A percentile compares a stretch with the other conserved stretches of the same genome.
These are phyloP conservation scores for Leptographium radiaticola DNA, from an alignment of 2,329 filamentous ascomycete species.

Conservation along the genomic window DNA sequence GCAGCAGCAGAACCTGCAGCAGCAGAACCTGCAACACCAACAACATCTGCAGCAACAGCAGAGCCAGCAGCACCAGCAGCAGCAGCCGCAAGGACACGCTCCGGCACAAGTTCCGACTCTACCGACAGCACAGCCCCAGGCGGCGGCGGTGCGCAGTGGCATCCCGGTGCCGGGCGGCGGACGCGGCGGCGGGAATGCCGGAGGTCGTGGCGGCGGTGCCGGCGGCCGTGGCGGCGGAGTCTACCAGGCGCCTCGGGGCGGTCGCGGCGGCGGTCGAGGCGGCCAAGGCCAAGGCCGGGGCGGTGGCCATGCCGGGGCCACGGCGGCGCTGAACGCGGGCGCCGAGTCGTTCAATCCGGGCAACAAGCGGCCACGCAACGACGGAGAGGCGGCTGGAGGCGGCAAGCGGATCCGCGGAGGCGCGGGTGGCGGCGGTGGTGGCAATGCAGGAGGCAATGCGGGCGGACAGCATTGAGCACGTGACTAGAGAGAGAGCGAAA, in stretches of 20 bases:
- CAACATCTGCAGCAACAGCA: conserved; percentile 1
- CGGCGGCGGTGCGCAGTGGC: conserved; percentile 6
- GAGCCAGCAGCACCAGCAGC: conserved; percentile 1
- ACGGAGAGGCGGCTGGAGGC: conserved; percentile 21
- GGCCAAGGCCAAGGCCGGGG: conserved; percentile 12
- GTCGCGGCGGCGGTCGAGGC: conserved; percentile 14
- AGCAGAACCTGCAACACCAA: not conserved
- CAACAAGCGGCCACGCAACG: conserved; percentile 41
- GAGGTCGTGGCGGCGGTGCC: conserved; percentile 6
- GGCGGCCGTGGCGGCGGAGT: conserved; percentile 14
- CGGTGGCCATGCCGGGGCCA: conserved; percentile 17
- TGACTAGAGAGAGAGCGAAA: not conserved
- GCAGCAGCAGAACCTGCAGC: conserved; percentile 3
- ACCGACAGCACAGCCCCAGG: conserved; percentile 3
- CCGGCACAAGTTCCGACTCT: not conserved
- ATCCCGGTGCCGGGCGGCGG: conserved; percentile 13
- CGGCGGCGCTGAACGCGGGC: conserved; percentile 30
- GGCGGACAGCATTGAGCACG: not conserved
- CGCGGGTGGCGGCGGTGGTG: conserved; percentile 8
- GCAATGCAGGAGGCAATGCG: too few relatives aligned
- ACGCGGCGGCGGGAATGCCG: conserved; percentile 10
- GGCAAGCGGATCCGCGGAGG: conserved; percentile 26
- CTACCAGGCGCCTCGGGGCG: conserved; percentile 16
- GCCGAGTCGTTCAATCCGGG: conserved; percentile 24
- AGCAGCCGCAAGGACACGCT: not conserved